Conservation (phyloP, 352 stramenopile species). For the Stephanocyclus meneghinianus region DNA sequence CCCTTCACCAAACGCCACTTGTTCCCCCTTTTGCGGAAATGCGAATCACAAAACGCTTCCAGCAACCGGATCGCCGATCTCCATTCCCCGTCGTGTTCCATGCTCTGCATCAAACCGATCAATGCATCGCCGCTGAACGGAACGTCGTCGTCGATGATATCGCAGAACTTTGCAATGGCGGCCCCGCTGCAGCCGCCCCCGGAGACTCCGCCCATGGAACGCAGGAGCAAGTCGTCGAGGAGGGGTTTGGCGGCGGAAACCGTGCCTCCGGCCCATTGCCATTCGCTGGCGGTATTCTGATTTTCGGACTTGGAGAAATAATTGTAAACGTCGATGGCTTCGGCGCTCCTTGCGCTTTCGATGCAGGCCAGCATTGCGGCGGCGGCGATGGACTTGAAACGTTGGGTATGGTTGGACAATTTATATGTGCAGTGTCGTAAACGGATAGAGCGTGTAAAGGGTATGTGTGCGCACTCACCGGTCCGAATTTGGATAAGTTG, state of each 20-base stretch:
- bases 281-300: constrained; percentile 51
- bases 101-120: constrained; percentile 51
- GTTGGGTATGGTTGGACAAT: background rate
- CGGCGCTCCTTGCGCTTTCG: constrained; percentile 36
- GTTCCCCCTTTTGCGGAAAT: constrained; percentile 15
- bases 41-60: constrained; percentile 26
- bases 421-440: background rate
- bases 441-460: background rate
- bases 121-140: constrained; percentile 48
- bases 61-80: constrained; percentile 47
- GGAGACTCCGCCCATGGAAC: constrained; percentile 33
- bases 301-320: constrained; percentile 45
- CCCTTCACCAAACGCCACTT: constrained; percentile 34
- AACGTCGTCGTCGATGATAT: constrained; percentile 50
- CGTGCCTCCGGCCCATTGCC: constrained; percentile 66
- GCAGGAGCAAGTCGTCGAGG: constrained; percentile 60
- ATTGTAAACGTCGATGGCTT: constrained; percentile 47
- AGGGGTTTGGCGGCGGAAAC: constrained; percentile 57
- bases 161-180: constrained; percentile 55
- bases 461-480: constrained; percentile 16
- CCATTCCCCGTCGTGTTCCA: constrained; percentile 65
- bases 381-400: constrained; percentile 42
- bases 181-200: constrained; percentile 26
- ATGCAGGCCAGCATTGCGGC: constrained; percentile 64
- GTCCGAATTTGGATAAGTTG: constrained; percentile 38